A percentile compares a stretch with the other conserved stretches of the same genome.
Conservation (phyloP, 2,329 filamentous ascomycete species). For the Diaporthe sp. region DNA sequence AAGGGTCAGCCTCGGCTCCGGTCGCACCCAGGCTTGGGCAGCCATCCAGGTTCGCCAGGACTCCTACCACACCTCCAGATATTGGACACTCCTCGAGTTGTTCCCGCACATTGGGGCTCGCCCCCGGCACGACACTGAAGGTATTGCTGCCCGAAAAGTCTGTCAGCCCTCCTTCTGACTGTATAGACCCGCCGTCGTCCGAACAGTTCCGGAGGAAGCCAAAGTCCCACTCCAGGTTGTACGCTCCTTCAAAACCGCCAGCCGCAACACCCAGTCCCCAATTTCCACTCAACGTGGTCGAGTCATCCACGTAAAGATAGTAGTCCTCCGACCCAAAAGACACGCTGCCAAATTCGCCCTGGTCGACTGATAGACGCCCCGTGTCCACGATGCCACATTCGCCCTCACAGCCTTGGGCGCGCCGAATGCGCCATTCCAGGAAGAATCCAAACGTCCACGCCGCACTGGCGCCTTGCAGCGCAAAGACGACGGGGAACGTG, state of each 20-base stretch:
- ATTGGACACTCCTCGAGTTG: slow-evolving; percentile 14
- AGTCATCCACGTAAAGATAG: neutral
- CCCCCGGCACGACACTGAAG: slow-evolving; percentile 7
- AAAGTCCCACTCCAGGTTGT: slow-evolving; percentile 26
- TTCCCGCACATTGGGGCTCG: neutral
- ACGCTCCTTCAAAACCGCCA: neutral
- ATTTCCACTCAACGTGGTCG: neutral
- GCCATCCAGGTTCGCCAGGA: neutral
- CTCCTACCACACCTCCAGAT: neutral
- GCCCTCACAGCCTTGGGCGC: neutral
- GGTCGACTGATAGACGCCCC: slow-evolving; percentile 2
- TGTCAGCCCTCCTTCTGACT: neutral
- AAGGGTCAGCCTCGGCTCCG: neutral
- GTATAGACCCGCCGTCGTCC: neutral
- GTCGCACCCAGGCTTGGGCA: slow-evolving; percentile 1
- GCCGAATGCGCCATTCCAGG: slow-evolving; percentile 17
- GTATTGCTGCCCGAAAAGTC: neutral
- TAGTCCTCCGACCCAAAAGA: slow-evolving; percentile 19
- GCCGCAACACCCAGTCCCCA: slow-evolving; percentile 12
- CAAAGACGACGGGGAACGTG: slow-evolving; percentile 48
- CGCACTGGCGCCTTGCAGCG: slow-evolving; percentile 45
- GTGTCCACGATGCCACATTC: slow-evolving; percentile 21
- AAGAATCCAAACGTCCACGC: slow-evolving; percentile 28
- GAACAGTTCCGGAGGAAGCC: slow-evolving; percentile 23
- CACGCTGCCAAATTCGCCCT: neutral